These are phyloP conservation scores for Iris pallida DNA, from an alignment of 116 monocot genomes.

Conservation along the genomic window DNA sequence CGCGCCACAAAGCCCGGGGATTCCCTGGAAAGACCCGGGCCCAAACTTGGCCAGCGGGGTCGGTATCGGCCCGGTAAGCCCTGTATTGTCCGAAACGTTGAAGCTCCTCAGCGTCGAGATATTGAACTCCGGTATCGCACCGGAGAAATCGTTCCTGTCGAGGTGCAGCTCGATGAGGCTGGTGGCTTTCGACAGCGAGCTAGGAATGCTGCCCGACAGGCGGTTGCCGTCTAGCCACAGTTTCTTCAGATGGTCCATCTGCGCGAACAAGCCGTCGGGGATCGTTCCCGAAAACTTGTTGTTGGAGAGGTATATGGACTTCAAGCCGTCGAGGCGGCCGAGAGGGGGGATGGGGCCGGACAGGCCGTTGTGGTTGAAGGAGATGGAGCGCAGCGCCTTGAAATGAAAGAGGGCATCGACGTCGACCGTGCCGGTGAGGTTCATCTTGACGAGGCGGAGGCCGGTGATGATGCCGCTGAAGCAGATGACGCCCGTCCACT, in stretches of 20 bases:
- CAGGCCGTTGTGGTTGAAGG: conserved; percentile 17
- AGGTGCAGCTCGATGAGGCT: conserved; percentile 12
- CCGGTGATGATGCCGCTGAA: conserved; percentile 1
- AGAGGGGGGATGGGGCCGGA: conserved; percentile 22
- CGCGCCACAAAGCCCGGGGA: conserved; percentile 12
- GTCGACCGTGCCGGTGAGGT: conserved; percentile 13
- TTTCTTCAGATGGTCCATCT: conserved; percentile 12
- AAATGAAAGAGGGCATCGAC: conserved; percentile 3
- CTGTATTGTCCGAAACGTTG: conserved; percentile 10
- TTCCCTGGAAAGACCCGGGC: not conserved
- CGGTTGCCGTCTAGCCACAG: conserved; percentile 14
- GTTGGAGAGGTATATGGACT: conserved; percentile 19
- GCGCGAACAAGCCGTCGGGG: conserved; percentile 5
- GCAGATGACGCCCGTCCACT: conserved; percentile 18
- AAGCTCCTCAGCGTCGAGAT: not conserved
- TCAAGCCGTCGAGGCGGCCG: conserved; percentile 3
- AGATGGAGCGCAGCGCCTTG: conserved; percentile 11
- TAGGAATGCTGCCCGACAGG: conserved; percentile 11
- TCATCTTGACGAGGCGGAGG: conserved; percentile 12
- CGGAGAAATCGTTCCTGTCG: conserved; percentile 13
- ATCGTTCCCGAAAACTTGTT: conserved; percentile 19
- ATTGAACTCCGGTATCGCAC: conserved; percentile 2
- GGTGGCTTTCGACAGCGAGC: conserved; percentile 3
- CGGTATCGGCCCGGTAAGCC: conserved; percentile 8
- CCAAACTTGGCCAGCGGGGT: not conserved